Base-by-base conservation (phyloP, 2,329 filamentous ascomycete species). In the Malbranchea cinnamomea region DNA sequence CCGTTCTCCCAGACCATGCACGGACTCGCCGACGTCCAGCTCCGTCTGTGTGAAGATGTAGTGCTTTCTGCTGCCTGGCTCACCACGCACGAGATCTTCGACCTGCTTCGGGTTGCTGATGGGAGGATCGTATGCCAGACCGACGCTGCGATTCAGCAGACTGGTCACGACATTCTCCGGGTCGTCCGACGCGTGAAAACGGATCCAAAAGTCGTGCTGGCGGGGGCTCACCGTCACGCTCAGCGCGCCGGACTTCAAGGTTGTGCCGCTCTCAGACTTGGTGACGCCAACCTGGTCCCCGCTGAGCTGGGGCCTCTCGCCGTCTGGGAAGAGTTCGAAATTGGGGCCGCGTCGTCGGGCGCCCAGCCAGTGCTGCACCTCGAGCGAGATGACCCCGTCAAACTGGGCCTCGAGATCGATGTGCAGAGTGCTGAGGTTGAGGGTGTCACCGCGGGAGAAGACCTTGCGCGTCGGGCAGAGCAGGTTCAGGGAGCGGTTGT, bases 1-100 rank as follows among this genome's bases (percentile, higher is more conserved):
- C 7, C 76, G 63, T 50, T 81, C 75, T 2, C 76, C 76, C 4
- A 80, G 61, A 1, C 76, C 75, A 47, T 77, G 26, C 15, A n/a
- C n/a, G n/a, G n/a, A n/a, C n/a, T n/a, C n/a, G n/a, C n/a, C 13
- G 20, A 22, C 24, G 13, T 26, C 24, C 7, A 26, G 24, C 24
- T 26, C 24, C 13, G 24, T 26, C 24, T 26, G 24, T 12, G 24
- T 26, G 24, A 26, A 26, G 24, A 26, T 12, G 12, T 26, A 26
- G 14, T 26, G 24, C 13, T 26, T 26, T 15, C 24, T n/a, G n/a
- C 14, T 15, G 7, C 24, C n/a, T 7, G 20, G n/a, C 7, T 22
- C 20, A 7, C 20, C 20, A n/a, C 20, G 20, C 20, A 22, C 20
- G 7, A 26, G n/a, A 26, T 26, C 24, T 26, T 26, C 24, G 7